phyloP scores from a whole-genome alignment of 177 flowering plant genomes.

The Tripterygium wilfordii region DNA sequence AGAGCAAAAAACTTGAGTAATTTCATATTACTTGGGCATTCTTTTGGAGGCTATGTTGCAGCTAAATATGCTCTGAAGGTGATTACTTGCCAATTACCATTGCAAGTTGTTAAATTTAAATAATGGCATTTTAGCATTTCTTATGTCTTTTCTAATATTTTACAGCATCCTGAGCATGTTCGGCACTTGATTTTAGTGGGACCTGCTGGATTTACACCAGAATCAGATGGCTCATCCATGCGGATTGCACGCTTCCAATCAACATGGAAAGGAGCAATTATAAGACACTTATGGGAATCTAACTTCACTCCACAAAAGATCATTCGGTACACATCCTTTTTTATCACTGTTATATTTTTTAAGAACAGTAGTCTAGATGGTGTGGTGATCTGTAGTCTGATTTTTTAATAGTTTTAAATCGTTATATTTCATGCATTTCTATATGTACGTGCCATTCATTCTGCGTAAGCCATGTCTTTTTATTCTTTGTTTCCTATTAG shows the following conservation, averaged over 20 bases:
- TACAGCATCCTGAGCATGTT: slow-evolving; percentile 92
- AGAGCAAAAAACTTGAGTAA: slow-evolving; percentile 84
- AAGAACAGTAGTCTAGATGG: no score
- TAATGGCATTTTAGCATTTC: slow-evolving; percentile 1
- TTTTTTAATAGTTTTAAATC: no score
- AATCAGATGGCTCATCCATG: slow-evolving; percentile 60
- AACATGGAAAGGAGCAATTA: slow-evolving; percentile 89
- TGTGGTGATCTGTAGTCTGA: no score
- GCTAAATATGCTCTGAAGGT: slow-evolving; percentile 98
- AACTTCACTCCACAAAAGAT: slow-evolving; percentile 93
- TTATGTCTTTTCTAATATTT: slow-evolving; percentile 13
- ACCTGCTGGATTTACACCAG: slow-evolving; percentile 83
- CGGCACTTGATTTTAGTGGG: slow-evolving; percentile 90
- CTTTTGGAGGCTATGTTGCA: slow-evolving; percentile 99
- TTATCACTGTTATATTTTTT: not conserved
- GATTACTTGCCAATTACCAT: slow-evolving; percentile 9
- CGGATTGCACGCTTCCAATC: slow-evolving; percentile 59
- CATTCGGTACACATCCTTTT: no score
- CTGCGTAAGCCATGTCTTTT: no score
- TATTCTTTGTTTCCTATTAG: no score
- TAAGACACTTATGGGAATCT: slow-evolving; percentile 92
- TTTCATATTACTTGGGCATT: slow-evolving; percentile 93
- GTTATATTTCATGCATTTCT: no score
- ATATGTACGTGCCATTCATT: no score
- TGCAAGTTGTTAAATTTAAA: slow-evolving; percentile 1